Percentiles rank a stretch among this genome's conserved stretches.
These are phyloP conservation scores for Pythium utonaiense DNA, from an alignment of 352 stramenopile genomes.

Conservation along the genomic window DNA sequence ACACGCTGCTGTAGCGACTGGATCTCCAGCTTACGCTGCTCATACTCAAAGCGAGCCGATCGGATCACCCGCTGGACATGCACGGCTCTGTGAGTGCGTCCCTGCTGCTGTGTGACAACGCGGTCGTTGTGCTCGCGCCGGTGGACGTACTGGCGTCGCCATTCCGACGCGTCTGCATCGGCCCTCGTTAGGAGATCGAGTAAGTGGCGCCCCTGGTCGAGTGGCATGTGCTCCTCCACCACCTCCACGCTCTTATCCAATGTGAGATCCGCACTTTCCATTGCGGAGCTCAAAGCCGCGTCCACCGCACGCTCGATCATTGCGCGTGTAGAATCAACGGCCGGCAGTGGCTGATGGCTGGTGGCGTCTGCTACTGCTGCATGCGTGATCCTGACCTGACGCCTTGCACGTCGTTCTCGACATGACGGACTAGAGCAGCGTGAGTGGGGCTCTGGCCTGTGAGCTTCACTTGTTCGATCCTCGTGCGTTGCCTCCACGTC, in stretches of 20 bases:
- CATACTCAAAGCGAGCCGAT: conserved; percentile 37
- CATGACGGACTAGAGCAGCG: conserved; percentile 15
- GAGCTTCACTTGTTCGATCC: neutral
- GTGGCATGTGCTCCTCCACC: neutral
- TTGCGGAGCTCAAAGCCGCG: conserved; percentile 27
- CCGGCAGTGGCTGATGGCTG: neutral
- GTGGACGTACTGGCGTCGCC: conserved; percentile 10
- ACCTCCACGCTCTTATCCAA: conserved; percentile 1
- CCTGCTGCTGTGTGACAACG: neutral
- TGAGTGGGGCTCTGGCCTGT: neutral
- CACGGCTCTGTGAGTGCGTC: neutral
- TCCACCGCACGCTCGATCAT: conserved; percentile 59
- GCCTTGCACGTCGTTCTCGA: neutral
- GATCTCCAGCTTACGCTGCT: conserved; percentile 55
- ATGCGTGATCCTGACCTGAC: neutral
- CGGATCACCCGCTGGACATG: conserved; percentile 38
- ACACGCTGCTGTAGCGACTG: conserved; percentile 50
- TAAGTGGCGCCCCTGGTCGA: neutral
- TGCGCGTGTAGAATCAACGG: conserved; percentile 25
- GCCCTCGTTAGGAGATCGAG: neutral
- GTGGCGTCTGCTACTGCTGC: neutral
- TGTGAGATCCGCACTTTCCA: conserved; percentile 5
- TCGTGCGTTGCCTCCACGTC: neutral
- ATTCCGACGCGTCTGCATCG: neutral
- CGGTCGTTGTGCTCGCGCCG: conserved; percentile 11